These are phyloP conservation scores for Nitzschia palea DNA, from an alignment of 108 stramenopile genomes.

Conservation along the genomic window DNA sequence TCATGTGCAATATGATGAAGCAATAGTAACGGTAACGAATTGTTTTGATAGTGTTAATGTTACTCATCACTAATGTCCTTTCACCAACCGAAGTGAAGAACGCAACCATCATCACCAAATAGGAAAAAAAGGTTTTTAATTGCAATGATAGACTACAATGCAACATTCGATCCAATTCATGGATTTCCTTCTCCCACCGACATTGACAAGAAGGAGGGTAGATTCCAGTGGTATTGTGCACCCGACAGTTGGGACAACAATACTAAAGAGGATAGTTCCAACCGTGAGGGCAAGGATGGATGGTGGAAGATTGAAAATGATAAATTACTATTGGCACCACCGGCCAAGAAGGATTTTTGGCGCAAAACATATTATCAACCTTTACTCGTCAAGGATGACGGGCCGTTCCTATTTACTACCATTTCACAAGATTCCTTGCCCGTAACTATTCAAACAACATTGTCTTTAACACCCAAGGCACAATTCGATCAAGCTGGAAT, in stretches of 20 bases:
- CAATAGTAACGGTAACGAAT: no score
- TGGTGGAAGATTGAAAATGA: constrained; percentile 22
- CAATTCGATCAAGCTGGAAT: constrained; percentile 61
- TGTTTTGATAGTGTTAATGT: no score
- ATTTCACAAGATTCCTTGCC: constrained; percentile 5
- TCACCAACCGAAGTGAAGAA: no score
- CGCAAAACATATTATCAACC: constrained; percentile 74
- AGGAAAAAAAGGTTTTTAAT: no score
- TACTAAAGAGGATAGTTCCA: neutral
- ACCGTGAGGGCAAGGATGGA: constrained; percentile 15
- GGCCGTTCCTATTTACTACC: constrained; percentile 15
- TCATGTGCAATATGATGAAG: no score
- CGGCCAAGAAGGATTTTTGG: constrained; percentile 66
- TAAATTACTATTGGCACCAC: constrained; percentile 25
- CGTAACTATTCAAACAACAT: constrained; percentile 21
- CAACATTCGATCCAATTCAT: neutral
- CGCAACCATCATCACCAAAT: no score
- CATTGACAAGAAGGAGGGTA: neutral
- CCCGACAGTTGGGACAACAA: constrained; percentile 11
- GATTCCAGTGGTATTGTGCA: constrained; percentile 17
- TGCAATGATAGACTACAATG: no score
- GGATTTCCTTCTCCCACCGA: neutral
- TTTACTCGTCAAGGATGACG: constrained; percentile 62
- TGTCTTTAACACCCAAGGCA: constrained; percentile 27
- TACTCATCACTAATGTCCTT: no score